Base-by-base conservation (phyloP, 441 rosid species). In the Mallotus repandus region DNA sequence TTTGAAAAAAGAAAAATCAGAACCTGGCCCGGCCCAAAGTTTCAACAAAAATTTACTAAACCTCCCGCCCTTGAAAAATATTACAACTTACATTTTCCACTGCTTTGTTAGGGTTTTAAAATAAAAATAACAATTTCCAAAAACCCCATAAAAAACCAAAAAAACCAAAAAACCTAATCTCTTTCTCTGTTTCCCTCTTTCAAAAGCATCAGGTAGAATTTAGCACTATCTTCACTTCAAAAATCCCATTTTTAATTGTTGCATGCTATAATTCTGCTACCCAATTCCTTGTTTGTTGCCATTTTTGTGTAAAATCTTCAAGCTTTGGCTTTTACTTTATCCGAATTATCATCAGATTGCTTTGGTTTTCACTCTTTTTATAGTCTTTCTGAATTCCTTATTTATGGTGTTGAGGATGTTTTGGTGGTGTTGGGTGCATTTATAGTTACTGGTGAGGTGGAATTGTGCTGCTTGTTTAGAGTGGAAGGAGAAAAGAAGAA, bases 71-170 rank as follows among this genome's bases (percentile, higher is more conserved):
- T n/a, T 59, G 32, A n/a, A 35, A 13, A 19, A 21, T 22, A 38
- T 52, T 7, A 19, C 32, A 50, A 55, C 19, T 59, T 46, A 25
- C n/a, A 49, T 46, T 41, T 25, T 19, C 11, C 7, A 58, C 68
- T 5, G 49, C 9, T 12, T n/a, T 9, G 2, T 74, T 74, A 77
- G 83, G 83, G 83, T 81, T 81, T 71, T 73, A 63, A 21, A 38
- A 38, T 38, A 38, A 38, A 3, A 38, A 54, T 14, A 35, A 68
- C 4, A 52, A 41, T 13, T 16, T 66, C 43, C 48, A 56, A 22
- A 66, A 22, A 57, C 43, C 69, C 25, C 46, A 0, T 2, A 0
- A 46, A 5, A 46, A 12, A 12, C 3, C 0, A 4, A 50, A 50
- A 49, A 45, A 9, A 48, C 49, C 13, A 69, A 38, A 38, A 9